Percentiles rank a stretch among this genome's conserved stretches.
These are phyloP conservation scores for Parathielavia appendiculata DNA, from an alignment of 495 filamentous ascomycete genomes.

Conservation along the genomic window DNA sequence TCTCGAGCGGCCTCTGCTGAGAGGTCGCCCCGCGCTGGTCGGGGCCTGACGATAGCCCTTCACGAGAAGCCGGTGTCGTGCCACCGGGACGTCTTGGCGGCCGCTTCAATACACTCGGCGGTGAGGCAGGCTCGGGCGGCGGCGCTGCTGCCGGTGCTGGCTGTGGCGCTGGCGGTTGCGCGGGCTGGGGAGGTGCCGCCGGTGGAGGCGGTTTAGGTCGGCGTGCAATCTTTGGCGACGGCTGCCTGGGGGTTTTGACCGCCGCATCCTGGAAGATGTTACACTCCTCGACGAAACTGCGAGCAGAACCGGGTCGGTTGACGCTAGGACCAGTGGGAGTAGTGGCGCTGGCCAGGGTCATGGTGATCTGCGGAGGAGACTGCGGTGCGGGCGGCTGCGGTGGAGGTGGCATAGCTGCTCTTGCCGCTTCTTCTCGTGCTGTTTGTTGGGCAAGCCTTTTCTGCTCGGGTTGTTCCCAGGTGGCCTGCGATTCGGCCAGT, in stretches of 20 bases:
- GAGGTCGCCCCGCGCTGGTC: neutral
- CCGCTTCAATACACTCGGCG: neutral
- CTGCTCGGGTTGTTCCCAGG: neutral
- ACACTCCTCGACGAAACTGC: conserved; percentile 37
- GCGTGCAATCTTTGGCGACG: neutral
- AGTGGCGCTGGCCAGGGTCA: conserved; percentile 25
- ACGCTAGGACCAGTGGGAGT: conserved; percentile 23
- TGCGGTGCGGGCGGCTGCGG: neutral
- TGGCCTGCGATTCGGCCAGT: conserved; percentile 6
- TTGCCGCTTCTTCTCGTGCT: conserved; percentile 3
- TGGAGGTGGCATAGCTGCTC: conserved; percentile 5
- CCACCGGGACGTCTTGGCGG: conserved; percentile 3
- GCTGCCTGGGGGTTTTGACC: conserved; percentile 25
- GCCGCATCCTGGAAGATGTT: conserved; percentile 30
- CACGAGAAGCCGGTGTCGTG: neutral
- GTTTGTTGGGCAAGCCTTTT: neutral
- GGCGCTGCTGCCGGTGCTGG: neutral
- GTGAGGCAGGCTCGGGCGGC: neutral
- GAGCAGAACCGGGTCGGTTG: conserved; percentile 11
- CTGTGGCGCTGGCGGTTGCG: neutral
- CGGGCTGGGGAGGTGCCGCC: neutral
- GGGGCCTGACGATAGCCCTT: neutral
- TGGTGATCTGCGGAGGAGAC: neutral
- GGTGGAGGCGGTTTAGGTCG: neutral
- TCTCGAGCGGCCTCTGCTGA: neutral